Percentiles rank a stretch among this genome's conserved stretches.
These are phyloP conservation scores for Calonectria multiphialidica DNA, from an alignment of 2,329 filamentous ascomycete species.

Conservation along the genomic window DNA sequence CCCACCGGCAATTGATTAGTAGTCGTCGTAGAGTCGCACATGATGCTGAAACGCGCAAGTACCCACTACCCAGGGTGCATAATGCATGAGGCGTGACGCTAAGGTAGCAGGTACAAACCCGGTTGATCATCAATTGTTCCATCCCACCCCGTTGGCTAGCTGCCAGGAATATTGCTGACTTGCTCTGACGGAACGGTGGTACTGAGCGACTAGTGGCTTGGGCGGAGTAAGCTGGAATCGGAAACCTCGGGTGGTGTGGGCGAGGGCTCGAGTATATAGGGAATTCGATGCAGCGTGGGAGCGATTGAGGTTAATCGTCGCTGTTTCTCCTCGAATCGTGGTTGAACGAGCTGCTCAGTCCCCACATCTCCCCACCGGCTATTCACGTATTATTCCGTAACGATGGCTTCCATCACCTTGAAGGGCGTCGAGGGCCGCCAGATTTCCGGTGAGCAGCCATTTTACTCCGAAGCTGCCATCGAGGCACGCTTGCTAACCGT, in stretches of 20 bases:
- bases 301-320: neutral
- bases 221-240: constrained; percentile 2
- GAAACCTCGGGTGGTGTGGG: neutral
- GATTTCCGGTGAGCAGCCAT: neutral
- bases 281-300: neutral
- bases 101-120: neutral
- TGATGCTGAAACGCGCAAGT: neutral
- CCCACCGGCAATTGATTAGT: neutral
- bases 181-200: neutral
- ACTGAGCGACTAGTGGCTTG: neutral
- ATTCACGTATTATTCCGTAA: neutral
- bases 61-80: neutral
- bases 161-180: neutral
- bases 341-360: neutral
- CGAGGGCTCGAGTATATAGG: neutral
- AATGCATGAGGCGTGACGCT: neutral
- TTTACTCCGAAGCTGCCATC: neutral
- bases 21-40: neutral
- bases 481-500: neutral
- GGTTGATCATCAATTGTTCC: neutral
- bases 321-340: neutral
- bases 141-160: neutral
- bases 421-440: constrained; percentile 18
- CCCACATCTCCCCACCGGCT: neutral
- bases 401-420: constrained; percentile 19